A percentile compares a stretch with the other conserved stretches of the same genome.
Evolutionary conservation across 148 eudicot species (phyloP).

Genomic region (Fagopyrum tataricum): DNA sequence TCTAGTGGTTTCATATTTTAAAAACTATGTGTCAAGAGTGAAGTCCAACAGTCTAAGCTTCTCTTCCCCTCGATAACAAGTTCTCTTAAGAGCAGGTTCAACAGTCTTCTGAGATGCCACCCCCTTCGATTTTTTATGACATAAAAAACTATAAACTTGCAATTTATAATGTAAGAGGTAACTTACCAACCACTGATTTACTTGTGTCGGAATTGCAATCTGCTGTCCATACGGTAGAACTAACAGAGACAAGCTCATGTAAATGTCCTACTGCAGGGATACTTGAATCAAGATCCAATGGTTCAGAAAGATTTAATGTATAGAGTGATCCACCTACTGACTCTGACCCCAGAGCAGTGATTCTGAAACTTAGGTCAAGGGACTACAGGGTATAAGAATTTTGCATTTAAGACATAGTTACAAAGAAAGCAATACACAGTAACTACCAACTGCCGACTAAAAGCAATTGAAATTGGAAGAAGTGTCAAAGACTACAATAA

Average conservation of each 20-base stretch:
- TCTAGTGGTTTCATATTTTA: not conserved
- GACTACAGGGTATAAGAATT: not conserved
- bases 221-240: conserved; percentile 68
- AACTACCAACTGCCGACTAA: not conserved
- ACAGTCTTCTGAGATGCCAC: conserved; percentile 4
- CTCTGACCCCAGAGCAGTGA: conserved; percentile 80
- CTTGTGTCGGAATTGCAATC: conserved; percentile 45
- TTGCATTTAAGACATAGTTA: not conserved
- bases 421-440: not conserved
- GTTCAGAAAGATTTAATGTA: conserved; percentile 47
- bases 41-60: not conserved
- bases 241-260: conserved; percentile 29
- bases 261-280: conserved; percentile 21
- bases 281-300: conserved; percentile 35
- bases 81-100: not conserved
- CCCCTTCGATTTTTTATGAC: not conserved
- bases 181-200: conserved; percentile 68
- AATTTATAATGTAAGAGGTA: not conserved
- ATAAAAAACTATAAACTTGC: not conserved
- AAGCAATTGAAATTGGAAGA: not conserved
- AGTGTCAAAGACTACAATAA: not conserved
- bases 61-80: not conserved
- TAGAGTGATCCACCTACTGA: conserved; percentile 55
- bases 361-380: conserved; percentile 59
- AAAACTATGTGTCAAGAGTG: not conserved